phyloP scores from a whole-genome alignment of 2,329 filamentous ascomycete species.

The Aureobasidium musti region DNA sequence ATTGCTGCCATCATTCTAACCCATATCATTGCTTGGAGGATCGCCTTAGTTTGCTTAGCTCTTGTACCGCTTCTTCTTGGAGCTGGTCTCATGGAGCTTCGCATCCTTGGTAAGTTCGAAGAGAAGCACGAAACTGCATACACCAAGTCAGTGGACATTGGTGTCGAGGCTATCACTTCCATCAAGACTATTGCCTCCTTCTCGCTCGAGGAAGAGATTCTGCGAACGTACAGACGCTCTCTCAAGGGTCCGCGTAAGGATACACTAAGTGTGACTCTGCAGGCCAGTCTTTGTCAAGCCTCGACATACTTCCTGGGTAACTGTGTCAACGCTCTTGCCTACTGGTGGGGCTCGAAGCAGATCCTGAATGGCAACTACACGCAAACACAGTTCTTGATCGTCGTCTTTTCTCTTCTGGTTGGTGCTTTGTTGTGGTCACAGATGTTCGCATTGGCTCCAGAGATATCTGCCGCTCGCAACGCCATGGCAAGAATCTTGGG shows the following conservation, averaged over 20 bases:
- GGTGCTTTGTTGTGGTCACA: slow-evolving; percentile 73
- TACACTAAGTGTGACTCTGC: slow-evolving; percentile 33
- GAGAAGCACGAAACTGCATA: slow-evolving; percentile 55
- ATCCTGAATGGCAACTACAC: slow-evolving; percentile 67
- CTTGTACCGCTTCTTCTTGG: slow-evolving; percentile 68
- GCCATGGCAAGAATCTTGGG: slow-evolving; percentile 60
- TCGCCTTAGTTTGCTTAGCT: slow-evolving; percentile 70
- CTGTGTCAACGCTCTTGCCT: slow-evolving; percentile 72
- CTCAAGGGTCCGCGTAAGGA: slow-evolving; percentile 34
- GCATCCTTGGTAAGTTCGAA: slow-evolving; percentile 61
- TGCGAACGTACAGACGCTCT: slow-evolving; percentile 37
- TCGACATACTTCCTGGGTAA: slow-evolving; percentile 63
- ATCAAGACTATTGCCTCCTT: slow-evolving; percentile 57
- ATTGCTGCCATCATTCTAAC: slow-evolving; percentile 67
- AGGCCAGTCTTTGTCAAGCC: slow-evolving; percentile 56
- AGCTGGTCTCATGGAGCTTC: slow-evolving; percentile 68
- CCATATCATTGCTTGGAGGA: slow-evolving; percentile 73
- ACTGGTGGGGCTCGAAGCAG: slow-evolving; percentile 76
- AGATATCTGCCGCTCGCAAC: slow-evolving; percentile 66
- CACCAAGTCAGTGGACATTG: slow-evolving; percentile 54
- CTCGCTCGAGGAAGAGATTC: slow-evolving; percentile 54
- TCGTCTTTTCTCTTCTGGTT: slow-evolving; percentile 69
- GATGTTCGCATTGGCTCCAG: slow-evolving; percentile 73
- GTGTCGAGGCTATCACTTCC: slow-evolving; percentile 54
- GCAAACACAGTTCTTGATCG: slow-evolving; percentile 71